A percentile compares a stretch with the other conserved stretches of the same genome.
Conservation (phyloP, 106 monocot genomes). For the Ottelia alismoides region DNA sequence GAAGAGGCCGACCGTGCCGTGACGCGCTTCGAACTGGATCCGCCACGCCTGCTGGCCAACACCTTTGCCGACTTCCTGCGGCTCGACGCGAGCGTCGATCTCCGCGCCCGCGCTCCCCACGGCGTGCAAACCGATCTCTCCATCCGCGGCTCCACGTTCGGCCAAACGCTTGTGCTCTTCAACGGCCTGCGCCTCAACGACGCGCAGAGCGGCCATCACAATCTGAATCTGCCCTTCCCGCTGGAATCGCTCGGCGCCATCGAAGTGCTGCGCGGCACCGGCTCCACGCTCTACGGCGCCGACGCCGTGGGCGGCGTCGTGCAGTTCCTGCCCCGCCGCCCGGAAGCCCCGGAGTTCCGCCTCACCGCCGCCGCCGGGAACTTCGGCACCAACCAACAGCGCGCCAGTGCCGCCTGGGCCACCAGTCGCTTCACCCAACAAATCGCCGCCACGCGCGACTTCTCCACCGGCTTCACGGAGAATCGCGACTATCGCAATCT, state of each 20-base stretch:
- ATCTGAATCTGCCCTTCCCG: not conserved
- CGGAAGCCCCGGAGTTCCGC: not conserved
- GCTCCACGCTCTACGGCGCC: not conserved
- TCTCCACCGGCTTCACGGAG: not conserved
- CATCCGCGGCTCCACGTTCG: not conserved
- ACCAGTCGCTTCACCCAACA: not conserved
- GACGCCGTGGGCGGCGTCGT: not conserved
- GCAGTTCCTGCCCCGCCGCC: not conserved
- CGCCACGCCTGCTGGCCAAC: not conserved
- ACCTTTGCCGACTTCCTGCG: not conserved
- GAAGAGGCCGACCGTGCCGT: not conserved
- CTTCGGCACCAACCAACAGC: not conserved
- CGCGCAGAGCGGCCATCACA: not conserved
- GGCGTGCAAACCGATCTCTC: not conserved
- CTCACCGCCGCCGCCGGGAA: not conserved
- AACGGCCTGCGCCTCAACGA: not conserved
- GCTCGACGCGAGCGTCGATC: not conserved
- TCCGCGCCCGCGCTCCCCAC: not conserved
- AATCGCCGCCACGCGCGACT: not conserved
- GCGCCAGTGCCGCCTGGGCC: not conserved
- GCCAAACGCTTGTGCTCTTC: not conserved
- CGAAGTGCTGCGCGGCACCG: not conserved
- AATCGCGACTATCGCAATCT: not conserved
- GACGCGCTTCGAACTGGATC: not conserved
- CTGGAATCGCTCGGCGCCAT: not conserved